A percentile compares a stretch with the other conserved stretches of the same genome.
These are phyloP conservation scores for Saitoella complicata DNA, from an alignment of 805 yeast genomes.

Conservation along the genomic window DNA sequence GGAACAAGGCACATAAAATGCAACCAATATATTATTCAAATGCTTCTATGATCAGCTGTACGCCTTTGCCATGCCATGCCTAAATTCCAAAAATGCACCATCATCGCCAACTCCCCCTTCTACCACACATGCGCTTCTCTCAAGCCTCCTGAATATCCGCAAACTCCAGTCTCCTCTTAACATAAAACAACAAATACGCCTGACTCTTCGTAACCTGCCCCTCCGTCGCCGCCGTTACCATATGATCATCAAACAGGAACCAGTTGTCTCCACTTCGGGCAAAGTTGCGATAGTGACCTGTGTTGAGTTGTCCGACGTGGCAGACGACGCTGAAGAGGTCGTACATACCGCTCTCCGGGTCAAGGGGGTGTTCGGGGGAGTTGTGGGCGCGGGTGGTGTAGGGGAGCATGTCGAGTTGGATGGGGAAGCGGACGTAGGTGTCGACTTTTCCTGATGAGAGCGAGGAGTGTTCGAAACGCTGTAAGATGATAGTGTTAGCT, in stretches of 20 bases:
- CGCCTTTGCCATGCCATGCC: too few species aligned
- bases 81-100: too few species aligned
- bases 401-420: conserved; percentile 51
- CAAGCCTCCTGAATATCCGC: too few species aligned
- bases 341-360: conserved; percentile 30
- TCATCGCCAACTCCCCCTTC: too few species aligned
- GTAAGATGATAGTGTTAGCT: background rate
- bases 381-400: conserved; percentile 24
- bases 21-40: too few species aligned
- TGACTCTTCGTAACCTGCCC: conserved; percentile 51
- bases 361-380: conserved; percentile 12
- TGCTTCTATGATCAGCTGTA: too few species aligned
- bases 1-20: too few species aligned
- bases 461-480: conserved; percentile 39
- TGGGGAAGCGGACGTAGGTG: conserved; percentile 54
- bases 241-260: conserved; percentile 85
- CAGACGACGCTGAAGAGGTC: conserved; percentile 77
- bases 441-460: conserved; percentile 53
- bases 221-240: conserved; percentile 47
- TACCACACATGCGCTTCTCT: too few species aligned
- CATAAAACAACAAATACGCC: conserved; percentile 37
- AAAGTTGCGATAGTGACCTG: conserved; percentile 84
- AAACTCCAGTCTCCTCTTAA: background rate
- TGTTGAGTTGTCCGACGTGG: conserved; percentile 84
- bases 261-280: conserved; percentile 63